Base-by-base conservation (phyloP, 139 green algal species). In the Coelastrella sp. region DNA sequence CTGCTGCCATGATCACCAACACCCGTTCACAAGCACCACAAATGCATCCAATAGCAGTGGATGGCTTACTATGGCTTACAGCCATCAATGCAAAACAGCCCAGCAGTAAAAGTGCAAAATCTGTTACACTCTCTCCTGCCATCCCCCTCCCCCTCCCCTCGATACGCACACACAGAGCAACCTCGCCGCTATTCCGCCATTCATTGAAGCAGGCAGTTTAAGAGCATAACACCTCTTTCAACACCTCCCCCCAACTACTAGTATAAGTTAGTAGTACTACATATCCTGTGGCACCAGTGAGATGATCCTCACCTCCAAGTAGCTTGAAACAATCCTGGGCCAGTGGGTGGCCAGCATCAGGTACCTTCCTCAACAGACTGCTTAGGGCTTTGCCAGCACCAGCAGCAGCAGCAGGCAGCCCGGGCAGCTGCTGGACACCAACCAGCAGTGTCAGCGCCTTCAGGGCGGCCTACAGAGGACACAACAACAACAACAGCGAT, bases 271-370 rank as follows among this genome's bases (percentile, higher is more conserved):
- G 66, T 20, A 75, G 66, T 75, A 1, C 35, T 49, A 49, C 35
- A 49, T 49, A 49, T 49, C 35, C 35, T 49, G 35, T 49, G 3
- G 35, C 73, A 80, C 5, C n/a, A n/a, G 3, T 49, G 35, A 3
- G 3, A 49, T 49, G 35, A 49, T 49, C 35, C 86, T 73, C 66
- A 93, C 73, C 82, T 82, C 60, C 78, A 63, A 94, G 82, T 93
- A 96, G 76, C 93, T 92, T 91, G 68, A 92, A 87, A 72, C 91
- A 78, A 65, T 93, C 93, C 92, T 97, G 95, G 10, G 96, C 94
- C 24, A 97, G 87, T 17, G 94, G 94, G 89, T 96, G 88, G 0
- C 58, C 75, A 4, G 94, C 93, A 65, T 93, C 94, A 25, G 95
- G 92, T 78, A 92, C 93, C 49, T 91, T 82, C 68, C 94, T 92